Evolutionary conservation across 2,329 filamentous ascomycete genomes (phyloP).

Genomic region (Phialocephala sp.): DNA sequence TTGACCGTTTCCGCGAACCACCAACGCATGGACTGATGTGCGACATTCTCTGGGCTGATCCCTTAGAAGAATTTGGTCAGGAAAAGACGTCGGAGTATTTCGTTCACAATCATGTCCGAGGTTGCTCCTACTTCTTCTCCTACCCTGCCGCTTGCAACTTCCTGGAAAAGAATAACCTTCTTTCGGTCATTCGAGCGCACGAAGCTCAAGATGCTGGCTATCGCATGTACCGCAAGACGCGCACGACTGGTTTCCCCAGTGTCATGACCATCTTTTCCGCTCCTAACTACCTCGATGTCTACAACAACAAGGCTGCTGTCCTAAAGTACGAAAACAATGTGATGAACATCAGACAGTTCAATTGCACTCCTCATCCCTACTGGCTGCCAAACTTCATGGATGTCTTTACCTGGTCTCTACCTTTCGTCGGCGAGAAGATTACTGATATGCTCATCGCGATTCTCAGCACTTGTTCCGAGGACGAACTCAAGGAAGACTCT

Average conservation of each 20-base stretch:
- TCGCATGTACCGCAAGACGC: slow-evolving; percentile 98
- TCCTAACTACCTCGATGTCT: slow-evolving; percentile 97
- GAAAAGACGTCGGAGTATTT: slow-evolving; percentile 99
- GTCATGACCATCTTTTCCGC: slow-evolving; percentile 99
- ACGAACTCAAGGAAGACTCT: slow-evolving; percentile 90
- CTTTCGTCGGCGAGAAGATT: slow-evolving; percentile 98
- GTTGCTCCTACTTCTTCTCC: slow-evolving; percentile 99
- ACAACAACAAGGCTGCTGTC: slow-evolving; percentile 99
- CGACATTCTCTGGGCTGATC: slow-evolving; percentile 98
- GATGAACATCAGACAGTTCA: slow-evolving; percentile 99
- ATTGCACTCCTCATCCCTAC: slow-evolving; percentile 98
- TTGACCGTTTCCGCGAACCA: slow-evolving; percentile 96
- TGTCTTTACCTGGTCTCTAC: slow-evolving; percentile 99
- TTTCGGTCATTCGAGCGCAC: slow-evolving; percentile 96
- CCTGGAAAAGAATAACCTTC: slow-evolving; percentile 97
- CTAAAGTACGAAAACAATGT: slow-evolving; percentile 99
- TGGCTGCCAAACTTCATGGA: slow-evolving; percentile 99
- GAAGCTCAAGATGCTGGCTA: slow-evolving; percentile 99
- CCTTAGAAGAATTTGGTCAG: slow-evolving; percentile 96
- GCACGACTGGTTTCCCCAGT: slow-evolving; percentile 96
- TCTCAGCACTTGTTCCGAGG: slow-evolving; percentile 98
- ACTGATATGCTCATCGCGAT: slow-evolving; percentile 99
- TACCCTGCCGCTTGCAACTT: slow-evolving; percentile 97
- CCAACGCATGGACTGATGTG: slow-evolving; percentile 99
- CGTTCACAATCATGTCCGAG: slow-evolving; percentile 96